A percentile compares a stretch with the other conserved stretches of the same genome.
These are phyloP conservation scores for Reticulomyxa filosa DNA, from an alignment of 78 protist genomes.

Conservation along the genomic window DNA sequence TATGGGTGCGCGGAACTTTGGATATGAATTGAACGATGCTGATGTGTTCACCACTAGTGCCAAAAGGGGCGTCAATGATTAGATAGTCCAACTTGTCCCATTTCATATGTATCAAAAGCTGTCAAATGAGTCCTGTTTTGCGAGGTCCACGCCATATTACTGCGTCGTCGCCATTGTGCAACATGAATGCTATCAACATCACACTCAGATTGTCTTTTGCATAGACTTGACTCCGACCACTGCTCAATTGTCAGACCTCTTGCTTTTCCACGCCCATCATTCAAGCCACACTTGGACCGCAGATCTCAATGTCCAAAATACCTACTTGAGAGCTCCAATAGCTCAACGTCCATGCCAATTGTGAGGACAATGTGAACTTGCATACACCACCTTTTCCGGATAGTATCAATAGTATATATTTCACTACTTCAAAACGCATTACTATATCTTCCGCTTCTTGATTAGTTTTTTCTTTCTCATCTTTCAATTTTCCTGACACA, in stretches of 20 bases:
- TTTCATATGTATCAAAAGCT: constrained; percentile 76
- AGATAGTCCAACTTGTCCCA: constrained; percentile 91
- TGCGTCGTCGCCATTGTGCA: constrained; percentile 60
- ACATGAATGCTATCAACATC: constrained; percentile 55
- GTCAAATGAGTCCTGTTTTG: constrained; percentile 78
- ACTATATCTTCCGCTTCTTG: neutral
- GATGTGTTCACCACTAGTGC: constrained; percentile 98
- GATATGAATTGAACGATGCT: constrained; percentile 50
- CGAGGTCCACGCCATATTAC: constrained; percentile 96
- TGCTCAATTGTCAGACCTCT: neutral
- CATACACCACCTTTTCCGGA: constrained; percentile 96
- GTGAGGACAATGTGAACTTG: constrained; percentile 76
- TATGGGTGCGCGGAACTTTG: constrained; percentile 36
- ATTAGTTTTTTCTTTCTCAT: too few relatives aligned
- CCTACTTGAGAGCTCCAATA: constrained; percentile 56
- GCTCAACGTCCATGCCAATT: constrained; percentile 57
- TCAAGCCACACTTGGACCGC: constrained; percentile 70
- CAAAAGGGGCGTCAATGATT: constrained; percentile 94
- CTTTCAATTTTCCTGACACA: too few relatives aligned
- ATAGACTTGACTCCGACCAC: neutral
- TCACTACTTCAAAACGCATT: neutral
- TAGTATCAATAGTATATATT: constrained; percentile 55
- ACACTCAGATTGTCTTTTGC: neutral
- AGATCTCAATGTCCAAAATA: constrained; percentile 86
- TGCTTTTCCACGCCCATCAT: constrained; percentile 13